Conservation (phyloP, 2,329 filamentous ascomycete genomes). For the Drechslerella dactyloides region DNA sequence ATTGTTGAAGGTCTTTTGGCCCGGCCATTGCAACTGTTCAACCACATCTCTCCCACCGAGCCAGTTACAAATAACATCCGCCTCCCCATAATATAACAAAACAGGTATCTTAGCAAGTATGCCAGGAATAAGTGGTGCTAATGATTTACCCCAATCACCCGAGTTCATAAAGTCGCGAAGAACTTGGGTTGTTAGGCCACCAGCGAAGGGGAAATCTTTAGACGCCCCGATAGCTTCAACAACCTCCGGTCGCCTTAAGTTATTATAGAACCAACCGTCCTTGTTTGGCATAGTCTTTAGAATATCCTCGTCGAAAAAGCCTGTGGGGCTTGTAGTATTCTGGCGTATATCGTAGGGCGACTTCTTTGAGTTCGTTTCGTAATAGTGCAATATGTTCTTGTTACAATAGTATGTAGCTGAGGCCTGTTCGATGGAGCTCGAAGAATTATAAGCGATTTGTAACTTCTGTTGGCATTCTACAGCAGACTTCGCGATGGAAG, state of each 20-base stretch:
- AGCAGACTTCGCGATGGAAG: conserved; percentile 88
- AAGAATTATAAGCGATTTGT: conserved; percentile 85
- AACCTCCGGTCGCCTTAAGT: no score
- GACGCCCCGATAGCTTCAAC: conserved; percentile 91
- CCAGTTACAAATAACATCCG: conserved; percentile 95
- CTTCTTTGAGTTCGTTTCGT: conserved; percentile 90
- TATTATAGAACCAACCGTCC: no score
- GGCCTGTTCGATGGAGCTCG: conserved; percentile 89
- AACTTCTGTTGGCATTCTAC: conserved; percentile 89
- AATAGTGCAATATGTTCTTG: conserved; percentile 90
- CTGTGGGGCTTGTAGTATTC: conserved; percentile 83
- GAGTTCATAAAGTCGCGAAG: conserved; percentile 98
- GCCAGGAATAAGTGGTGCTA: conserved; percentile 84
- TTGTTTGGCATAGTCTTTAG: not conserved
- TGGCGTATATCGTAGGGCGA: conserved; percentile 90
- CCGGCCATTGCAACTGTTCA: conserved; percentile 89
- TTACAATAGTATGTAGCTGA: conserved; percentile 98
- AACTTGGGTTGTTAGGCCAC: conserved; percentile 94
- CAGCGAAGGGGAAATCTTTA: conserved; percentile 78
- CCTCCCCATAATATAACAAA: conserved; percentile 88
- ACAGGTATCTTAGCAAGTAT: conserved; percentile 91
- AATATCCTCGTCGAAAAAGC: conserved; percentile 57
- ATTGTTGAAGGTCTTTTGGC: conserved; percentile 78
- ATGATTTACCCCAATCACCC: conserved; percentile 97
- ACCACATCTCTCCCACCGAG: conserved; percentile 97